Conservation (phyloP, 1,139 yeast genomes). For the Debaryomycetaceae sp. region DNA sequence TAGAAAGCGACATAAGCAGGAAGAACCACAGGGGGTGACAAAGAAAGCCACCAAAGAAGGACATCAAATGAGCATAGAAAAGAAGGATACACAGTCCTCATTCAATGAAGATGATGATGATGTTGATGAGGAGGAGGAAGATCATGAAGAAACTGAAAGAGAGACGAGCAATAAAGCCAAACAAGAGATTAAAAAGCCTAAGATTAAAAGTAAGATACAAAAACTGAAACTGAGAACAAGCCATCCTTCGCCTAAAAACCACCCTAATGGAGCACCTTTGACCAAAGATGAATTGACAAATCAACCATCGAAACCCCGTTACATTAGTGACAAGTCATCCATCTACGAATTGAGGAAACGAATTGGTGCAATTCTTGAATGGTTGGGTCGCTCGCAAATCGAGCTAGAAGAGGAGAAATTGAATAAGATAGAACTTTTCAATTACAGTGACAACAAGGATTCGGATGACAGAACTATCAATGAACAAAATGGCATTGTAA, state of each 20-base stretch:
- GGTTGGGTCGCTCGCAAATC: slow-evolving; percentile 77
- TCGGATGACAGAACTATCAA: slow-evolving; percentile 8
- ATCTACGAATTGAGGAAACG: slow-evolving; percentile 82
- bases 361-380: slow-evolving; percentile 86
- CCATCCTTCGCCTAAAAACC: slow-evolving; percentile 1
- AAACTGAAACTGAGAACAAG: slow-evolving; percentile 11
- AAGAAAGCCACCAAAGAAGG: slow-evolving; percentile 8
- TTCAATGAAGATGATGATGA: slow-evolving; percentile 12
- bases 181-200: slow-evolving; percentile 8
- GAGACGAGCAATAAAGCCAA: not conserved
- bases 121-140: slow-evolving; percentile 11
- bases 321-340: slow-evolving; percentile 71
- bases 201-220: slow-evolving; percentile 7
- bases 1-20: slow-evolving; percentile 24
- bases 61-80: slow-evolving; percentile 5
- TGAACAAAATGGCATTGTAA: slow-evolving; percentile 34
- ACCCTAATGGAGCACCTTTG: slow-evolving; percentile 8
- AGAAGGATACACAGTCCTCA: slow-evolving; percentile 1
- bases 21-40: slow-evolving; percentile 7
- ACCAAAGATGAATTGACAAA: slow-evolving; percentile 44
- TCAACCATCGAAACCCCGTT: slow-evolving; percentile 77
- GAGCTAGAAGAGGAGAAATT: slow-evolving; percentile 73
- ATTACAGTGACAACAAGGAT: slow-evolving; percentile 17
- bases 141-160: slow-evolving; percentile 12
- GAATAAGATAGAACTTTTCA: slow-evolving; percentile 48